These are phyloP conservation scores for Penicillium angulare DNA, from an alignment of 495 filamentous ascomycete genomes.

Conservation along the genomic window DNA sequence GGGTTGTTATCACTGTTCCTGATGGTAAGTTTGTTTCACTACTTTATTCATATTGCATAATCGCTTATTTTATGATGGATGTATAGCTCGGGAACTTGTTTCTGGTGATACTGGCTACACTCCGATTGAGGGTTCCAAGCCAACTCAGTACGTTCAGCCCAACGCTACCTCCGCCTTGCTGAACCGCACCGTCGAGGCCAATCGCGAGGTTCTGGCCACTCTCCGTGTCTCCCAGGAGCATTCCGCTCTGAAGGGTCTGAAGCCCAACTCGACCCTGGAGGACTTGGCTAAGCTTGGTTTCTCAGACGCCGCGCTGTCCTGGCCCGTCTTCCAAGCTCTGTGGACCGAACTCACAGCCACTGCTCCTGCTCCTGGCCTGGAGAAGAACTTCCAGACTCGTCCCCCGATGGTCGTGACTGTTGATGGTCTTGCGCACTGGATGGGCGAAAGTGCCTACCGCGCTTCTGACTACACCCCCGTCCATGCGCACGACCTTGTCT, in stretches of 20 bases:
- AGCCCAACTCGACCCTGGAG: constrained; percentile 61
- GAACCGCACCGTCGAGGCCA: constrained; percentile 66
- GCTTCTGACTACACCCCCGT: constrained; percentile 64
- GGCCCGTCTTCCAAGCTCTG: constrained; percentile 77
- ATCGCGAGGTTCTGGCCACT: constrained; percentile 59
- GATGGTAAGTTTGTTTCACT: constrained; percentile 62
- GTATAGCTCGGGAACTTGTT: constrained; percentile 76
- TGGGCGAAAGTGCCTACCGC: constrained; percentile 73
- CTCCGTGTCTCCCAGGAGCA: constrained; percentile 60
- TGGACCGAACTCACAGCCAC: constrained; percentile 73
- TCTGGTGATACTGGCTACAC: constrained; percentile 77
- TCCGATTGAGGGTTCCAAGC: constrained; percentile 56
- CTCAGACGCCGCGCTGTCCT: constrained; percentile 71
- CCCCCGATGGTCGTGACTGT: constrained; percentile 78
- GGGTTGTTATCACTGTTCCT: constrained; percentile 89
- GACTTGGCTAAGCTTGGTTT: constrained; percentile 67
- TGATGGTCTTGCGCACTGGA: constrained; percentile 78
- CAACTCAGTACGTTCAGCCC: constrained; percentile 71
- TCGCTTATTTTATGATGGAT: constrained; percentile 10
- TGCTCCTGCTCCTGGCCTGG: constrained; percentile 39
- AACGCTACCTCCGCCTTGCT: constrained; percentile 71
- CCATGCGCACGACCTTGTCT: constrained; percentile 81
- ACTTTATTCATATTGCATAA: not conserved
- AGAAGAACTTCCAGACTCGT: constrained; percentile 46
- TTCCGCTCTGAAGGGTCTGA: constrained; percentile 52